Base-by-base conservation (phyloP, 768 basidiomycete species). In the Leccinum rimulosum region DNA sequence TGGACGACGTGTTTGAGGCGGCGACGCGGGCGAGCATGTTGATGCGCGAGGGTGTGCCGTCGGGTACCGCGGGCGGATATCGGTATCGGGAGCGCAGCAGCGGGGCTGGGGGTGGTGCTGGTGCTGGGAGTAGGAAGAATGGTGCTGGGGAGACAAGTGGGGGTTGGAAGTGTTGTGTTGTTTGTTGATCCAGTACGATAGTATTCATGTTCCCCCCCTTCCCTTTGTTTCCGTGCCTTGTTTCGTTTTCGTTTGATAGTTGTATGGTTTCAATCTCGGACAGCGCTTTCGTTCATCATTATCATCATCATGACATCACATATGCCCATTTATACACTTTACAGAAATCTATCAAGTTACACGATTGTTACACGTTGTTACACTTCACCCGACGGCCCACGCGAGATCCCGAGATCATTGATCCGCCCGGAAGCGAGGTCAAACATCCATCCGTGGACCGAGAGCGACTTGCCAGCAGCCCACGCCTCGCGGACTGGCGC, bases 1-100 rank as follows among this genome's bases (percentile, higher is more conserved):
- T 96, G 14, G 97, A 98, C 73, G 93, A 97, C 66, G 93, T 98
- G 49, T 99, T 98, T 66, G 97, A 99, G 77, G 90, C 92, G 0
- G 97, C 97, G 33, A 98, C 97, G 11, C 81, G 97, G 48, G 95
- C 93, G 49, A 95, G 93, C 70, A 97, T 98, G 91, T 76, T 98
- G 58, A 95, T 96, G 82, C 81, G 95, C 22, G 94, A 95, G 58
- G 90, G 90, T 3, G 88, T 85, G 27, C 83, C 84, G 8, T 66
- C 73, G 75, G 80, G 68, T 69, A 76, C 79, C 67, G 83, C 83
- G 64, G 83, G 84, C 48, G 80, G 81, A 15, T 79, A 79, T 64
- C 72, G 67, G 60, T 61, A 74, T 80, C 81, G 59, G 73, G 76
- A 79, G 74, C 70, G 85, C 79, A 12, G 19, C 2, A 6, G 9